Base-by-base conservation (phyloP, 1,284 basidiomycete genomes). In the Xerocomus amazonicus region DNA sequence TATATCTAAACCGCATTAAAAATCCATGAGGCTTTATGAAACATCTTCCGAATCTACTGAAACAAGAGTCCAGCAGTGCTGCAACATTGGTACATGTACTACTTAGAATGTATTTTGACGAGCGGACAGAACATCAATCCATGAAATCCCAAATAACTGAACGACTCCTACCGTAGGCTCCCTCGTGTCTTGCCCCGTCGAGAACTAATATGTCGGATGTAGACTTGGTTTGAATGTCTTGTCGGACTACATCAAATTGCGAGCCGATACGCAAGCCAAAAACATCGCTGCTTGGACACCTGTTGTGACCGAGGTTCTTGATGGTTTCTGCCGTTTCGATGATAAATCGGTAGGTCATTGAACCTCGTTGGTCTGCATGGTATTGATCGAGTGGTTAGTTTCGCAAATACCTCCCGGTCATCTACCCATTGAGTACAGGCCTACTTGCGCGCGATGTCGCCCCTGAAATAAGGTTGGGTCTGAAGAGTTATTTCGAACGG, bases 231-330 rank as follows among this genome's bases (percentile, higher is more conserved):
- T 94, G 38, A 92, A 91, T 27, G 91, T 99, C 29, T 75, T 98
- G 46, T 82, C 86, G 56, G 93, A 96, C 68, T 99, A 92, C 71
- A 90, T 88, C 62, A 90, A 90, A 56, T 77, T 99, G 46, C 90
- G 92, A 51, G 72, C 87, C 3, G 96, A 98, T 57, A 93, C 87
- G 3, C 96, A 99, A 71, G 85, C 85, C 43, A 92, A 98, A 69
- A 99, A 98, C 65, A 96, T 99, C 53, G 72, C 85, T 9, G 96
- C 97, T 0, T 99, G 97, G 97, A 97, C 92, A 27, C 97, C 97
- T 10, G 97, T 99, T 26, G 89, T 98, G 13, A 87, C 87, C 3
- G 95, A 97, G 66, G 92, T 98, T 43, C 69, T 99, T 27, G 84
- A 89, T 51, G 97, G 97, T 9, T 92, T 95, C 61, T 86, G 85